phyloP scores from a whole-genome alignment of 768 basidiomycete genomes.

The Kondoa malvinella region DNA sequence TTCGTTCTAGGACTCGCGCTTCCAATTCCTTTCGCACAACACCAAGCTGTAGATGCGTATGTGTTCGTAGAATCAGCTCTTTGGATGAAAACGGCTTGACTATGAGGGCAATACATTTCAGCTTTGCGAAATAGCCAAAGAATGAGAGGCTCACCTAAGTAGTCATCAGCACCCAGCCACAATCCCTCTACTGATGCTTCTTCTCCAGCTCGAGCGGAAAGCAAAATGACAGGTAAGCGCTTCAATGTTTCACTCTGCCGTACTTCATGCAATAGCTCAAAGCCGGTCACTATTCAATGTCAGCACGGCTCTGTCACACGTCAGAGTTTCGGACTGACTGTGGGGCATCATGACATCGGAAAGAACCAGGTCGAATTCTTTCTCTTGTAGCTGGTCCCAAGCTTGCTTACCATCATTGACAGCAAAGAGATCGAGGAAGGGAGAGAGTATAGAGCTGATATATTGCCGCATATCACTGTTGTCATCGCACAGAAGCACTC shows the following conservation, averaged over 20 bases:
- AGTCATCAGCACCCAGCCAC: conserved; percentile 12
- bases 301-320: too few relatives aligned
- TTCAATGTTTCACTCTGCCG: conserved; percentile 5
- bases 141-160: neutral
- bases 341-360: conserved; percentile 16
- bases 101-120: conserved; percentile 12
- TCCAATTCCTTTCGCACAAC: conserved; percentile 16
- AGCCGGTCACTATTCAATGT: conserved; percentile 13
- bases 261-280: conserved; percentile 10
- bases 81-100: conserved; percentile 18
- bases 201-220: conserved; percentile 18
- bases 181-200: conserved; percentile 15
- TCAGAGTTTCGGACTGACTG: too few relatives aligned
- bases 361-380: conserved; percentile 11
- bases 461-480: conserved; percentile 17
- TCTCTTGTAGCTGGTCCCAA: conserved; percentile 6
- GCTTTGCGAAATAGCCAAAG: neutral
- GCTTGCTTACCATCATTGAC: conserved; percentile 11
- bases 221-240: conserved; percentile 11
- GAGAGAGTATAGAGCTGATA: conserved; percentile 14
- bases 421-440: conserved; percentile 11
- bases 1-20: conserved; percentile 11
- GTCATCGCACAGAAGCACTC: conserved; percentile 16
- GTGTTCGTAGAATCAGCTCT: conserved; percentile 16
- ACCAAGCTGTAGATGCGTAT: conserved; percentile 14